Conservation (phyloP, 2,329 filamentous ascomycete species). For the Annulohypoxylon truncatum region DNA sequence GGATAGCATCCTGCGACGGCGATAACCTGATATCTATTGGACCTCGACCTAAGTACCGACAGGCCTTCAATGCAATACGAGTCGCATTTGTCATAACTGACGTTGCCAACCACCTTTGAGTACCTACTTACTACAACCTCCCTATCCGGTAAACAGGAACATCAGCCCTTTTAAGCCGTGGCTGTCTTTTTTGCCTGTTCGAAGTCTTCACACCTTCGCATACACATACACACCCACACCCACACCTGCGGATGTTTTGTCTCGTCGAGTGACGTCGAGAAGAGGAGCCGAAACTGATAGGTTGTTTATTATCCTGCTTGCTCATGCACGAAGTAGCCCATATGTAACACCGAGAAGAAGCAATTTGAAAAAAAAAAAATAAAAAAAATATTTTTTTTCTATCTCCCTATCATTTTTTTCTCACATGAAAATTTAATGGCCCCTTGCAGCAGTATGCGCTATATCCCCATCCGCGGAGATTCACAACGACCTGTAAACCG, state of each 20-base stretch:
- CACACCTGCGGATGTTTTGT: conserved; percentile 34
- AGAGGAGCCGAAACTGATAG: conserved; percentile 18
- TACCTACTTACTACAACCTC: conserved; percentile 29
- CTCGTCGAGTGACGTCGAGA: conserved; percentile 25
- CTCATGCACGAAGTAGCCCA: conserved; percentile 29
- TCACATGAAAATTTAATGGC: conserved; percentile 28
- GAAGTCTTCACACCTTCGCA: conserved; percentile 21
- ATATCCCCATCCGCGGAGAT: conserved; percentile 29
- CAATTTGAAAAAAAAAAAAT: conserved; percentile 18
- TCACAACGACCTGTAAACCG: conserved; percentile 21
- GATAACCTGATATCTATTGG: conserved; percentile 27
- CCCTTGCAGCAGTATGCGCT: conserved; percentile 38
- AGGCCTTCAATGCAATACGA: conserved; percentile 36
- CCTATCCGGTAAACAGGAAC: conserved; percentile 36
- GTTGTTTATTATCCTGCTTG: conserved; percentile 20
- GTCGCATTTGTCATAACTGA: conserved; percentile 39
- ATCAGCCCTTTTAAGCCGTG: conserved; percentile 36
- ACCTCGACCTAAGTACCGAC: conserved; percentile 38
- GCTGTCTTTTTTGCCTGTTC: conserved; percentile 38
- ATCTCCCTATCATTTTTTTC: conserved; percentile 3
- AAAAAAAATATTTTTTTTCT: conserved; percentile 10
- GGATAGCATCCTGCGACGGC: conserved; percentile 24
- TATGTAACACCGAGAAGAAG: conserved; percentile 34
- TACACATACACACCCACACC: conserved; percentile 1
- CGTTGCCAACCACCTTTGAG: conserved; percentile 19